These are phyloP conservation scores for Violaceomyces palustris DNA, from an alignment of 1,284 basidiomycete genomes.

Conservation along the genomic window DNA sequence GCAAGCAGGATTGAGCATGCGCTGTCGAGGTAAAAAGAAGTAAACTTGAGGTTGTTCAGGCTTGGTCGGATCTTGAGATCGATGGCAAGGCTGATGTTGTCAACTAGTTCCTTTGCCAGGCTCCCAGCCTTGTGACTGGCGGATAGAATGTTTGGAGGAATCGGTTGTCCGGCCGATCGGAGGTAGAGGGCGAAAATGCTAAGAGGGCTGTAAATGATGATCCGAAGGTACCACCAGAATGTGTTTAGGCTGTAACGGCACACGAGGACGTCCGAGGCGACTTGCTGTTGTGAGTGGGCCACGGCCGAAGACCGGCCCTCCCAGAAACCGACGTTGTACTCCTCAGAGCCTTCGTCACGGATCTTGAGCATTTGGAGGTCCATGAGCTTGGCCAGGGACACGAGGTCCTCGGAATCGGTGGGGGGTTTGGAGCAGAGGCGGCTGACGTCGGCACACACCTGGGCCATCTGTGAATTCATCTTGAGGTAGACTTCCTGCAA, in stretches of 20 bases:
- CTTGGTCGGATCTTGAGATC: constrained; percentile 21
- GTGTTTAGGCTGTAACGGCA: constrained; percentile 20
- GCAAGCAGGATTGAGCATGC: constrained; percentile 24
- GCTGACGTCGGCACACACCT: constrained; percentile 19
- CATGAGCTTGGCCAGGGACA: constrained; percentile 21
- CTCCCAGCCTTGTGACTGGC: constrained; percentile 17
- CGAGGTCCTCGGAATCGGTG: constrained; percentile 17
- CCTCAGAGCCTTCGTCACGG: constrained; percentile 16
- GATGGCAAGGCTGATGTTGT: constrained; percentile 17
- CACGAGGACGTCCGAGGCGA: constrained; percentile 21
- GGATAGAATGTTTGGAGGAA: constrained; percentile 19
- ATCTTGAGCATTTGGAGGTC: constrained; percentile 22
- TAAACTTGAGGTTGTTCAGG: constrained; percentile 25
- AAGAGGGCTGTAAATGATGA: constrained; percentile 21
- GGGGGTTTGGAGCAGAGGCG: constrained; percentile 25
- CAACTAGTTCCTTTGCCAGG: constrained; percentile 19
- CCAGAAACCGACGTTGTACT: constrained; percentile 14
- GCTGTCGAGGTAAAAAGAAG: constrained; percentile 27
- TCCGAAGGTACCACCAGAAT: constrained; percentile 27
- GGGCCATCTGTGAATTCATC: constrained; percentile 16
- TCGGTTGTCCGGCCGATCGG: constrained; percentile 16
- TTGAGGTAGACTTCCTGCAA: constrained; percentile 23
- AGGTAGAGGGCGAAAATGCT: constrained; percentile 30
- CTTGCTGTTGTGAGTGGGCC: too few relatives aligned
- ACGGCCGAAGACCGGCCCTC: too few relatives aligned